A percentile compares a stretch with the other conserved stretches of the same genome.
These are phyloP conservation scores for Suillus tomentosus DNA, from an alignment of 768 basidiomycete species.

Conservation along the genomic window DNA sequence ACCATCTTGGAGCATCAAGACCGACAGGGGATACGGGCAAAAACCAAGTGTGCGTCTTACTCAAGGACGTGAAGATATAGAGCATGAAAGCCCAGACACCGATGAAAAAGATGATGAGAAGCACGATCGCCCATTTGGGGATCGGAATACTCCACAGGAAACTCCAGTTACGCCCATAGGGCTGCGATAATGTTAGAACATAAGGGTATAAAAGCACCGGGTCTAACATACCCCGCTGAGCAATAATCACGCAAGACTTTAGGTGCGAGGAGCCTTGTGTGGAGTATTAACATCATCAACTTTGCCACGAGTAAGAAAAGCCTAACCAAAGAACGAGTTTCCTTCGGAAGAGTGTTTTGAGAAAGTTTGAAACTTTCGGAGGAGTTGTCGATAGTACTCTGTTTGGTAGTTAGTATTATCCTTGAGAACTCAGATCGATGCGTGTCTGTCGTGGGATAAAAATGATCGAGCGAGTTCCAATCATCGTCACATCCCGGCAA, in stretches of 20 bases:
- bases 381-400: constrained; percentile 92
- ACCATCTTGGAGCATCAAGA: no score
- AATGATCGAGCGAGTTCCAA: constrained; percentile 93
- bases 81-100: no score
- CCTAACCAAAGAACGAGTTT: constrained; percentile 84
- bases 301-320: not conserved
- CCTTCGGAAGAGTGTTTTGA: constrained; percentile 84
- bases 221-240: constrained; percentile 68
- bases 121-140: no score
- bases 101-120: no score
- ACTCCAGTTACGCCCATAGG: constrained; percentile 92
- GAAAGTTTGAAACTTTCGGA: constrained; percentile 92
- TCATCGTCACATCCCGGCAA: constrained; percentile 84
- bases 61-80: no score
- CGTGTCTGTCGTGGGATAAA: constrained; percentile 83
- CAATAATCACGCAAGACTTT: constrained; percentile 92
- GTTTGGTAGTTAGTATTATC: constrained; percentile 16
- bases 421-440: constrained; percentile 43
- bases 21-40: no score
- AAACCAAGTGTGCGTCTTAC: no score
- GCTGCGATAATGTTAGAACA: constrained; percentile 43
- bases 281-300: not conserved
- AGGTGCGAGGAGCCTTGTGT: constrained; percentile 74
- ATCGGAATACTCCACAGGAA: no score
- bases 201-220: constrained; percentile 2